A percentile compares a stretch with the other conserved stretches of the same genome.
Evolutionary conservation across 257 asterid genomes (phyloP).

Genomic region (Verbascum thapsus): DNA sequence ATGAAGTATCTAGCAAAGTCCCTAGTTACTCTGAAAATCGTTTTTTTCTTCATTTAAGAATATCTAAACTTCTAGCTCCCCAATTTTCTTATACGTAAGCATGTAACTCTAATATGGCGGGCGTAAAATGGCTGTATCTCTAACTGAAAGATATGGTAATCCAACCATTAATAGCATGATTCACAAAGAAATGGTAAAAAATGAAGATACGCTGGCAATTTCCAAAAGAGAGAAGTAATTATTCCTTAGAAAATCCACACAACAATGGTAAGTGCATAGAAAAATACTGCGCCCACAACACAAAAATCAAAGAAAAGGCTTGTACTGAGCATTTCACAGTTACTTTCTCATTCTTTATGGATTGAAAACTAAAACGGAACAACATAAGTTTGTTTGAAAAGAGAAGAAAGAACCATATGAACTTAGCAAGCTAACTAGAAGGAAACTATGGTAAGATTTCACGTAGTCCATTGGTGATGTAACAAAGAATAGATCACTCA

Average conservation of each 20-base stretch:
- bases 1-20: no score
- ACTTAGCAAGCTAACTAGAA: constrained; percentile 18
- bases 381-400: not conserved
- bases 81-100: not conserved
- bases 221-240: not conserved
- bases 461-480: constrained; percentile 10
- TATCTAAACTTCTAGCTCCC: not conserved
- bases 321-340: not conserved
- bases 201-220: not conserved
- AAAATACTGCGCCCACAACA: no score
- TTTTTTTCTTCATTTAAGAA: no score
- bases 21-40: no score
- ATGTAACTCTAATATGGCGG: not conserved
- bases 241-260: not conserved
- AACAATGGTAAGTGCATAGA: not conserved
- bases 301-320: no score
- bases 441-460: not conserved
- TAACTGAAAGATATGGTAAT: not conserved
- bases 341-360: not conserved
- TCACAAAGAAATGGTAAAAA: not conserved
- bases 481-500: constrained; percentile 4
- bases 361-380: not conserved
- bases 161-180: not conserved
- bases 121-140: not conserved
- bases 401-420: not conserved